Base-by-base conservation (phyloP, 805 yeast genomes). In the Teunomyces barrocoloradensis region DNA sequence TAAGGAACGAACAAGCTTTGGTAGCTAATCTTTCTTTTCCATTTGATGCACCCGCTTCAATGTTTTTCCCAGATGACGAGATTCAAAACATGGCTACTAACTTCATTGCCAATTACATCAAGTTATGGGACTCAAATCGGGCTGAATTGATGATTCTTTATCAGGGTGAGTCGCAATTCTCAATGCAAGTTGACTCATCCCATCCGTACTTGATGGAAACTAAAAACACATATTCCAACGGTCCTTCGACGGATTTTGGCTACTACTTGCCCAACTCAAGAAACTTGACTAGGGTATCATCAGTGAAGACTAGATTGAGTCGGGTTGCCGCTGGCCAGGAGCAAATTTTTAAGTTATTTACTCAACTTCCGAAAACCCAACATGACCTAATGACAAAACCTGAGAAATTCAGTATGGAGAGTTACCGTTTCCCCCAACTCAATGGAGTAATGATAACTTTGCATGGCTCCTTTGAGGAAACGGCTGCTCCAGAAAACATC, bases 391-490 rank as follows among this genome's bases (percentile, higher is more conserved):
- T 77, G 43, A 75, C 79, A 20, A 72, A 77, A 42, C 91, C 96
- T 3, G 73, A 77, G 7, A 66, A 77, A 36, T 91, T 83, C 58
- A 79, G 95, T 21, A 79, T 91, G 68, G 97, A 94, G 61, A 77
- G 88, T 1, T 82, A 85, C 73, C 78, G 90, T 21, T 79, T 75
- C 47, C 82, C 88, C 6, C 82, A 79, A 42, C 79, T 90, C 25
- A 79, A 83, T 44, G 97, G 96, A 5, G 81, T 94, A 57, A 74
- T 87, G 58, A 78, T 92, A 39, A 74, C 82, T 0, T 67, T 92
- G 12, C 99, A 94, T 68, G 99, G 99, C 4, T 84, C 80, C 48
- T 92, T 81, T 60, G 82, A 81, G 43, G 98, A 94, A 65, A 63
- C 68, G 18, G 83, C 71, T 0, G 74, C 72, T 17, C 89, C 91